Conservation (phyloP, 202 grass and related monocot species). For the Musa balbisiana region DNA sequence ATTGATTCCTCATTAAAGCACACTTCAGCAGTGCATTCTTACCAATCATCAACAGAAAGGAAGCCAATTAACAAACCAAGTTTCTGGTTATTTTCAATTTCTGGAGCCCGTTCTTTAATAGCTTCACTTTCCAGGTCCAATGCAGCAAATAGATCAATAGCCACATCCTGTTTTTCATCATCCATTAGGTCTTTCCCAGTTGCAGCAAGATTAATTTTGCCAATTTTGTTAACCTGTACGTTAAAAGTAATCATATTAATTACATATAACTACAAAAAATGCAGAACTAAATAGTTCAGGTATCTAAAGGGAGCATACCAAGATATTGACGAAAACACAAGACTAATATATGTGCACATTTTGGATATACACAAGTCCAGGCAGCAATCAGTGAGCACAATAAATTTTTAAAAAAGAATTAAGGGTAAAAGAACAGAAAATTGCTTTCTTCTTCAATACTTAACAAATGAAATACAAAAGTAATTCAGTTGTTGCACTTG, state of each 20-base stretch:
- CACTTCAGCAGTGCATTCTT: slow-evolving; percentile 2
- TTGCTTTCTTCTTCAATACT: neutral
- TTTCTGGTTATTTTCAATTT: slow-evolving; percentile 92
- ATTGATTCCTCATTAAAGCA: neutral
- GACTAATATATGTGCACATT: too few species aligned
- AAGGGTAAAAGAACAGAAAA: neutral
- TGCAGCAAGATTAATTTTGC: slow-evolving; percentile 98
- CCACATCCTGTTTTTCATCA: slow-evolving; percentile 95
- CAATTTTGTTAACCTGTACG: slow-evolving; percentile 83
- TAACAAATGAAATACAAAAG: neutral
- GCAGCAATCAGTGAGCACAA: too few species aligned
- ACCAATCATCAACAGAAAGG: slow-evolving; percentile 92
- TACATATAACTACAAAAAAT: neutral
- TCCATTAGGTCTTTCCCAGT: slow-evolving; percentile 99
- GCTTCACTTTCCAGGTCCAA: slow-evolving; percentile 88
- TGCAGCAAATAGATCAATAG: slow-evolving; percentile 70
- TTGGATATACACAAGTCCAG: too few species aligned
- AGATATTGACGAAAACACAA: neutral
- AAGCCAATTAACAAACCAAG: slow-evolving; percentile 95
- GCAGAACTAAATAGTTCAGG: too few species aligned
- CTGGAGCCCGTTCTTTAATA: slow-evolving; percentile 61
- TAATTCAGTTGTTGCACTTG: neutral
- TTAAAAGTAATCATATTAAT: slow-evolving; percentile 7
- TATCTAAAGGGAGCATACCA: neutral
- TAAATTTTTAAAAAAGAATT: neutral